A percentile compares a stretch with the other conserved stretches of the same genome.
Conservation (phyloP, 2,329 filamentous ascomycete genomes). For the Gaeumannomyces sp. region DNA sequence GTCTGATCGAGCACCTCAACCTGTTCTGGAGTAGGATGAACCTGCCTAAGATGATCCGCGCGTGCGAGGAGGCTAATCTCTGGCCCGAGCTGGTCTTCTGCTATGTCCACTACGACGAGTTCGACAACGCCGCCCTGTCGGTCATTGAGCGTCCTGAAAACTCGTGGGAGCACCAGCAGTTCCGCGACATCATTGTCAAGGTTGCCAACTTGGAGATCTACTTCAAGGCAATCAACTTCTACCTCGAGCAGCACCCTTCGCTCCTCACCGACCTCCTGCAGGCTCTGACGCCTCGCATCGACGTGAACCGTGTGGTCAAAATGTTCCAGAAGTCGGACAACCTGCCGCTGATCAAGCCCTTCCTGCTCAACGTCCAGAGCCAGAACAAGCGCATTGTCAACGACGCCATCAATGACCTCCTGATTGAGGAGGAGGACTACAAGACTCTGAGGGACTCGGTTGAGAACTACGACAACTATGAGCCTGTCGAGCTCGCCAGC, state of each 20-base stretch:
- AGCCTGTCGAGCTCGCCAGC: constrained; percentile 84
- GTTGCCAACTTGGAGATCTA: constrained; percentile 98
- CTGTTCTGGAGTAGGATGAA: constrained; percentile 98
- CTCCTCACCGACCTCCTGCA: constrained; percentile 94
- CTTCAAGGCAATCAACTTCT: constrained; percentile 95
- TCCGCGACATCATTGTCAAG: constrained; percentile 98
- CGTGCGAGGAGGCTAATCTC: constrained; percentile 87
- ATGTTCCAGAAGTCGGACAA: constrained; percentile 99
- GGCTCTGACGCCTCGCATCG: constrained; percentile 83
- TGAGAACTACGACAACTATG: constrained; percentile 98
- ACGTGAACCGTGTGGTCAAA: constrained; percentile 97
- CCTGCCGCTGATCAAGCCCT: constrained; percentile 95
- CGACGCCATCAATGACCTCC: constrained; percentile 91
- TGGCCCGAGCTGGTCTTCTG: constrained; percentile 98
- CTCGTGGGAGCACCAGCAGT: constrained; percentile 98
- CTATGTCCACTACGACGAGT: constrained; percentile 98
- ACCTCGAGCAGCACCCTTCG: constrained; percentile 93
- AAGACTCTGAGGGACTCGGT: constrained; percentile 97
- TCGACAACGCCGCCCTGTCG: constrained; percentile 90
- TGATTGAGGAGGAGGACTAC: constrained; percentile 99
- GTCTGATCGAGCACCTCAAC: constrained; percentile 97
- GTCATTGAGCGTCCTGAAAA: constrained; percentile 98
- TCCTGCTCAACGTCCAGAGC: constrained; percentile 89
- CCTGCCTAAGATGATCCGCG: constrained; percentile 92
- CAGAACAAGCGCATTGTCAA: constrained; percentile 99